These are phyloP conservation scores for Diphasiastrum complanatum DNA, from an alignment of 83 land plant genomes.

Conservation along the genomic window DNA sequence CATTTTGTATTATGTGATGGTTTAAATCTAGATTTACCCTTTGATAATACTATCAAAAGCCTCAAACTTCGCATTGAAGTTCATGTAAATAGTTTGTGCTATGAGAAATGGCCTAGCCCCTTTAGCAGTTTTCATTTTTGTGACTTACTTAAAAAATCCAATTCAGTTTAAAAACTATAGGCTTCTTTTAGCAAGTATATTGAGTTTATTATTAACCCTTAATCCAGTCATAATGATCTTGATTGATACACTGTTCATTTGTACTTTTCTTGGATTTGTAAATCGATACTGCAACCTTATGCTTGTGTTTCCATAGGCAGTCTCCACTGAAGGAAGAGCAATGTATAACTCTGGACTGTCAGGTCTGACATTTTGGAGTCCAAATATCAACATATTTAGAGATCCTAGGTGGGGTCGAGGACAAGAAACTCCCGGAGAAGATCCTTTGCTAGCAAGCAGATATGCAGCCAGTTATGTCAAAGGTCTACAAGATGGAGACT, in stretches of 20 bases:
- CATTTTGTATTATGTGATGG: too few relatives aligned
- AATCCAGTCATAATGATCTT: background rate
- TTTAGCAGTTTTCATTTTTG: too few relatives aligned
- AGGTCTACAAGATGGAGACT: constrained; percentile 27
- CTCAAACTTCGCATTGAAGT: too few relatives aligned
- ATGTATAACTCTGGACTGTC: constrained; percentile 66
- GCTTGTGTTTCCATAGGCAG: constrained; percentile 35
- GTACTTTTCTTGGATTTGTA: background rate
- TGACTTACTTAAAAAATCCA: too few relatives aligned
- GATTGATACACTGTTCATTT: background rate
- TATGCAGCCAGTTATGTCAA: constrained; percentile 33
- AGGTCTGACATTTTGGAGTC: constrained; percentile 90
- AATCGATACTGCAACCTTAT: background rate
- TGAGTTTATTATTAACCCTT: too few relatives aligned
- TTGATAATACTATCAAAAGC: too few relatives aligned
- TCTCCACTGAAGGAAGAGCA: constrained; percentile 70
- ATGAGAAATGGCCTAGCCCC: too few relatives aligned
- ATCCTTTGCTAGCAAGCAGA: constrained; percentile 50
- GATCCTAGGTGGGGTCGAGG: constrained; percentile 98
- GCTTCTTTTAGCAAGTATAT: too few relatives aligned
- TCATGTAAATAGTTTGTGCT: too few relatives aligned
- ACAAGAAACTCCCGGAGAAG: constrained; percentile 93
- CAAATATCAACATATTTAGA: constrained; percentile 85
- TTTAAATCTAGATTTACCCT: too few relatives aligned
- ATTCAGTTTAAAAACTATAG: too few relatives aligned